Conservation (phyloP, 2,329 filamentous ascomycete species). For the Daldinia sp. region DNA sequence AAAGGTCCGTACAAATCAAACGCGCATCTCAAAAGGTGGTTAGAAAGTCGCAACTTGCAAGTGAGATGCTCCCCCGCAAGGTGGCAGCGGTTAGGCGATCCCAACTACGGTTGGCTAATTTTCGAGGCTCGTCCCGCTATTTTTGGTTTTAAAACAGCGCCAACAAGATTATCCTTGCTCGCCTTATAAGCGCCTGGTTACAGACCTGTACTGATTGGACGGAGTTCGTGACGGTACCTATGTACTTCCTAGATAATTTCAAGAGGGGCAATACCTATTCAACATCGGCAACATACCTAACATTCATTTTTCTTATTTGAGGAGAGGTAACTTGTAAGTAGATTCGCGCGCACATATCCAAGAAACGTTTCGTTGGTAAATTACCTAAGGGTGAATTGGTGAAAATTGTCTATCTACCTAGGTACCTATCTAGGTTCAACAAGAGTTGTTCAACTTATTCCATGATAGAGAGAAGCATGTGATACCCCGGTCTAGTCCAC, state of each 20-base stretch:
- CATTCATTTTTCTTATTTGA: no score
- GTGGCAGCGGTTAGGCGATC: slow-evolving; percentile 13
- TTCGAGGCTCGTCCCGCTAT: slow-evolving; percentile 33
- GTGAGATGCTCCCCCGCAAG: slow-evolving; percentile 1
- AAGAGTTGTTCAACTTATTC: no score
- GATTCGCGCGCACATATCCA: no score
- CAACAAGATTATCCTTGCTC: slow-evolving; percentile 10
- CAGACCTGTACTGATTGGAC: neutral
- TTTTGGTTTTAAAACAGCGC: slow-evolving; percentile 28
- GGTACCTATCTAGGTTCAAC: no score
- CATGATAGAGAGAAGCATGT: neutral
- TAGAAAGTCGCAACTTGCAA: neutral
- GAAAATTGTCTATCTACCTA: no score
- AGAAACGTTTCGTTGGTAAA: no score
- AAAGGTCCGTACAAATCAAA: no score
- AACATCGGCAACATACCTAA: neutral
- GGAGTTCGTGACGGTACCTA: no score
- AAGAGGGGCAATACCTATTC: neutral
- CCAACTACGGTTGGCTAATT: slow-evolving; percentile 34
- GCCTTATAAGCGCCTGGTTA: slow-evolving; percentile 26
- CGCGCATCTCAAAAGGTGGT: no score
- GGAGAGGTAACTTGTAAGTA: no score
- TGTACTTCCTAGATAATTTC: no score
- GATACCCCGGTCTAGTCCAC: no score
- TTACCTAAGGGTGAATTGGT: neutral